Evolutionary conservation across 257 asterid genomes (phyloP), one percentile per base, ranked within the genome.

Genomic region (Pogostemon cablin): DNA sequence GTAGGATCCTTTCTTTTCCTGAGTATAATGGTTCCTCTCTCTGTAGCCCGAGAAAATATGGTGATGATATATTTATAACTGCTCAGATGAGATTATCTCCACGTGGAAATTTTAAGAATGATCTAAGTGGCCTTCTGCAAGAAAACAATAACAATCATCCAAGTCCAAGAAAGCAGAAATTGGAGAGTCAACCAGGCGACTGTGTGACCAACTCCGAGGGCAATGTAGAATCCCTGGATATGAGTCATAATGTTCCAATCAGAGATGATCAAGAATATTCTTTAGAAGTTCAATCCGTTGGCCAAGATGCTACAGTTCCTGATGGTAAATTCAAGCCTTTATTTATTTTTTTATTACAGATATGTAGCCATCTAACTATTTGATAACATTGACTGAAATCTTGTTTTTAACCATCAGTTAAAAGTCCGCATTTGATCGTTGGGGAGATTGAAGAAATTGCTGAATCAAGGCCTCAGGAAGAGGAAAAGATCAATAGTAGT

Each of bases 1-100:
- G 98, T 54, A 77, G 90, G 79, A 86, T 88, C 55, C 96, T 95
- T 69, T 88, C 96, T 61, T 74, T 87, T 67, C 85, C 97, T 0
- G 92, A 86, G 69, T 87, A 89, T 72, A 81, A 65, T 25, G 77
- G 69, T 69, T 77, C 96, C 25, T 89, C 95, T 54, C 53, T 79
- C 79, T 76, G 75, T 81, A 89, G 96, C 79, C 97, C 95, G 2
- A 80, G 85, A 68, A 81, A 77, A 67, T 68, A 68, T 48, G 77
- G 75, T 9, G 86, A 86, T 58, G 87, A 83, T 37, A 69, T 74
- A 67, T 81, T 80, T 62, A 37, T 83, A 66, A 78, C 85, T 41
- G 78, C 81, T 8, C 87, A 75, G 64, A 76, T 62, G 79, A 82
- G 79, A 53, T 75, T 78, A 57, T 82, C 96, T 71, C 85, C 87